A percentile compares a stretch with the other conserved stretches of the same genome.
These are phyloP conservation scores for Chytriomyces sp. DNA, from an alignment of 192 early-diverging fungal species.

Conservation along the genomic window DNA sequence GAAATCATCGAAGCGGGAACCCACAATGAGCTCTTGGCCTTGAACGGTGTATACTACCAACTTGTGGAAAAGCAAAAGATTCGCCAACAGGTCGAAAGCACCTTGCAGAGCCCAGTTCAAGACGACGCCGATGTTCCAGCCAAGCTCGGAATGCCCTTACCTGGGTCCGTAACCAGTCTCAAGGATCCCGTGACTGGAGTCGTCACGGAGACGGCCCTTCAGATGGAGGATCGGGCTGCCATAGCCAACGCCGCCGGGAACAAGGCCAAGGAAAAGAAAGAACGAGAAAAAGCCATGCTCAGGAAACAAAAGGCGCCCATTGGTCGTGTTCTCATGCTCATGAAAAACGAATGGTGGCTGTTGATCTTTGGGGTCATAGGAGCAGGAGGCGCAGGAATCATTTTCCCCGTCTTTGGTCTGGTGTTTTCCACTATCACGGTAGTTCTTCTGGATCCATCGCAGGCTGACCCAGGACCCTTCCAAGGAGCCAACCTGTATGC, in stretches of 20 bases:
- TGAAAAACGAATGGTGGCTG: slow-evolving; percentile 55
- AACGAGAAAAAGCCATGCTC: background rate
- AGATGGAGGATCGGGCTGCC: slow-evolving; percentile 9
- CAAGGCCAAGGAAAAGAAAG: background rate
- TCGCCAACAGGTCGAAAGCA: slow-evolving; percentile 13
- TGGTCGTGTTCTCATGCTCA: slow-evolving; percentile 50
- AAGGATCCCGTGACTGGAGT: slow-evolving; percentile 3
- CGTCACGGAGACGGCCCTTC: slow-evolving; percentile 31
- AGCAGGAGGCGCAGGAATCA: slow-evolving; percentile 19
- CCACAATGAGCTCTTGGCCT: slow-evolving; percentile 72
- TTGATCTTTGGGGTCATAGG: slow-evolving; percentile 23
- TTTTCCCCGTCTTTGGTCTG: slow-evolving; percentile 25
- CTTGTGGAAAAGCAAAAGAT: slow-evolving; percentile 75
- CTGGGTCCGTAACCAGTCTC: no score
- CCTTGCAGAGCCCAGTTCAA: background rate
- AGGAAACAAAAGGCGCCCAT: slow-evolving; percentile 56
- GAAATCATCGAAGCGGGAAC: slow-evolving; percentile 70
- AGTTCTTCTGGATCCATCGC: slow-evolving; percentile 32
- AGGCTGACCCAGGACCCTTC: slow-evolving; percentile 45
- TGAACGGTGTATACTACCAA: slow-evolving; percentile 60
- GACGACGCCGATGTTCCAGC: background rate
- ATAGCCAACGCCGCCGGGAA: slow-evolving; percentile 2
- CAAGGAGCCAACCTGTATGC: slow-evolving; percentile 61
- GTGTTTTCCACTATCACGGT: slow-evolving; percentile 15
- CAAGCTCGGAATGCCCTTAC: background rate